Conservation (phyloP, 2,329 filamentous ascomycete species). For the Penicillium palitans region DNA sequence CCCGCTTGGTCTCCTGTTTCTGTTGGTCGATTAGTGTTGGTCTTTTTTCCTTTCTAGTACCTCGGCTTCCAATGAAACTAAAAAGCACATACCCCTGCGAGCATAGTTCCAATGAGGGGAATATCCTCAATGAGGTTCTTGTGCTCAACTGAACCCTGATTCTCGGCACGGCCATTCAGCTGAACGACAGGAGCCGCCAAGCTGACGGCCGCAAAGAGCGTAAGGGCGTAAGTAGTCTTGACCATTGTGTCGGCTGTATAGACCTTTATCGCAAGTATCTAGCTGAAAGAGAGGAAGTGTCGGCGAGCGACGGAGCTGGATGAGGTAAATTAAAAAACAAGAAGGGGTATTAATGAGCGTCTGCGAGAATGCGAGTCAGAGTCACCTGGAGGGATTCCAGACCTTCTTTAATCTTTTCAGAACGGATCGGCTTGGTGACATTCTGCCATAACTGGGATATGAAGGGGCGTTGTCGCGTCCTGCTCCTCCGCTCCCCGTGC, state of each 20-base stretch:
- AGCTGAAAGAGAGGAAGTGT: constrained; percentile 18
- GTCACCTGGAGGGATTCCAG: constrained; percentile 1
- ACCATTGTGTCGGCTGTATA: constrained; percentile 20
- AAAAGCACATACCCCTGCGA: constrained; percentile 11
- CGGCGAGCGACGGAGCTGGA: constrained; percentile 19
- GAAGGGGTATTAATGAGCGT: constrained; percentile 12
- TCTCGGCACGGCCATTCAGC: constrained; percentile 7
- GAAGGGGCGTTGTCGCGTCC: constrained; percentile 14
- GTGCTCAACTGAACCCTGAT: not conserved
- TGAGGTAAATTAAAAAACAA: constrained; percentile 1
- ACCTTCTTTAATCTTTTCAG: constrained; percentile 16
- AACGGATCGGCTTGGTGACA: constrained; percentile 15
- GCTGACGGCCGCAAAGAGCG: constrained; percentile 27
- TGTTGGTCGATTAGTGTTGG: not conserved
- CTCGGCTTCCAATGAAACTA: not conserved
- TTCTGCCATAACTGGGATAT: constrained; percentile 23
- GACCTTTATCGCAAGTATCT: not conserved
- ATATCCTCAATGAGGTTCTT: constrained; percentile 12
- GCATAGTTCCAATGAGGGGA: constrained; percentile 8
- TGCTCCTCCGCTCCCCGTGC: constrained; percentile 3
- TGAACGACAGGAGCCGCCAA: constrained; percentile 22
- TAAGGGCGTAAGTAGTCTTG: constrained; percentile 25
- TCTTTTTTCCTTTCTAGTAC: fast-evolving
- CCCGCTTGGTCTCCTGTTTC: constrained; percentile 2
- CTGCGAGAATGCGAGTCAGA: constrained; percentile 20